Evolutionary conservation across 2,329 filamentous ascomycete species (phyloP).

Genomic region (Fusarium udum): DNA sequence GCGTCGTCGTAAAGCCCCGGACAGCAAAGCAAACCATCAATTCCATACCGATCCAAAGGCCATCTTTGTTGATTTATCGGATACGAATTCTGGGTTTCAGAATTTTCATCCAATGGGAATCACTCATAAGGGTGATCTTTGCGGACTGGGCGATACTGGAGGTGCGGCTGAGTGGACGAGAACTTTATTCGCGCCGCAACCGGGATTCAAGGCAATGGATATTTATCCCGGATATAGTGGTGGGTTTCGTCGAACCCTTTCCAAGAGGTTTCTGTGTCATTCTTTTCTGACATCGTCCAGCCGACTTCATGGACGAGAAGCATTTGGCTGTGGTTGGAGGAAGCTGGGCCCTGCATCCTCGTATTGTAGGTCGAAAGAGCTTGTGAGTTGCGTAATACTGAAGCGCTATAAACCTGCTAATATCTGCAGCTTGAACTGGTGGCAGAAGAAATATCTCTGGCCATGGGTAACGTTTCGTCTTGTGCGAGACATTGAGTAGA

Average conservation of each 20-base stretch:
- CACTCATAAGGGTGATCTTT: slow-evolving; percentile 13
- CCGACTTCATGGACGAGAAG: slow-evolving; percentile 31
- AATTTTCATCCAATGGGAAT: slow-evolving; percentile 18
- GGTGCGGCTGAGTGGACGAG: slow-evolving; percentile 29
- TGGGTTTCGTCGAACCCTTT: background rate
- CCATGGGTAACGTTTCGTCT: slow-evolving; percentile 30
- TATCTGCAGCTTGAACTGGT: slow-evolving; percentile 20
- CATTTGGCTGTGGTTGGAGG: slow-evolving; percentile 19
- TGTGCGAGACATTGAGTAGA: background rate
- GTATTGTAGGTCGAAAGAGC: slow-evolving; percentile 16
- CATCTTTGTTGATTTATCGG: slow-evolving; percentile 5
- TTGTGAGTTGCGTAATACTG: slow-evolving; percentile 7
- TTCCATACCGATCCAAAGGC: slow-evolving; percentile 2
- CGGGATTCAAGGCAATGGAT: slow-evolving; percentile 22
- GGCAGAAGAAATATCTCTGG: slow-evolving; percentile 31
- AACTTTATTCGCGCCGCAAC: slow-evolving; percentile 5
- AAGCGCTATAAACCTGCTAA: background rate
- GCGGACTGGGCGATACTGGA: slow-evolving; percentile 17
- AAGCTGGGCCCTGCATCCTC: slow-evolving; percentile 26
- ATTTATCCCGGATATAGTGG: slow-evolving; percentile 32
- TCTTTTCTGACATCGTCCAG: background rate
- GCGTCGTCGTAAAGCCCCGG: background rate
- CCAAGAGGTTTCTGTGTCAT: accelerated
- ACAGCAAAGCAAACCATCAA: background rate
- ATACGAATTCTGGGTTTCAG: slow-evolving; percentile 11